Percentiles rank a stretch among this genome's conserved stretches.
Evolutionary conservation across 192 early-diverging fungal species (phyloP).

Genomic region (Diversispora eburnea): DNA sequence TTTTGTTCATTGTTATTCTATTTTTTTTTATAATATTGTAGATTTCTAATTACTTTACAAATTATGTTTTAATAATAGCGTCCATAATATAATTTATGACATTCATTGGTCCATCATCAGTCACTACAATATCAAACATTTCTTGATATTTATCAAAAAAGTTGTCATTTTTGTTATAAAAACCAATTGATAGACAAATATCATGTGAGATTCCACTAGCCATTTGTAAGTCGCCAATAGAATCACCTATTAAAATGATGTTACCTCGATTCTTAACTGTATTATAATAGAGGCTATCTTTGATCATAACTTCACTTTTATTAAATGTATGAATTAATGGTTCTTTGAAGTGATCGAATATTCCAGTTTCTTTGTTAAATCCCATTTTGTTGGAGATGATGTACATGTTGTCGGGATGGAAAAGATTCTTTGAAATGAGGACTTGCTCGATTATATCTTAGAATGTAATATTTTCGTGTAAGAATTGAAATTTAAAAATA

Average conservation of each 20-base stretch:
- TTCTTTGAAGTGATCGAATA: constrained; percentile 55
- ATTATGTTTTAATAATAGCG: too few species aligned
- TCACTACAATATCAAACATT: constrained; percentile 64
- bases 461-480: neutral
- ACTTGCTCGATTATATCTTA: constrained; percentile 62
- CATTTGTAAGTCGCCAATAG: constrained; percentile 71
- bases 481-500: neutral
- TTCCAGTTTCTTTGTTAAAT: constrained; percentile 47
- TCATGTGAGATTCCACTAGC: constrained; percentile 55
- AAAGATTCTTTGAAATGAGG: constrained; percentile 38
- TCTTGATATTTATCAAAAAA: constrained; percentile 49
- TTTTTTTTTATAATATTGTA: too few species aligned
- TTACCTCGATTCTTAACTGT: constrained; percentile 48
- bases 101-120: constrained; percentile 41
- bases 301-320: constrained; percentile 60
- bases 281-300: constrained; percentile 41
- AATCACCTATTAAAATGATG: constrained; percentile 72
- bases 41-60: too few species aligned
- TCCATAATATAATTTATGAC: neutral
- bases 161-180: constrained; percentile 55
- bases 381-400: constrained; percentile 69
- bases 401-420: constrained; percentile 49
- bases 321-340: constrained; percentile 71
- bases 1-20: too few species aligned
- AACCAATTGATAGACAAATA: constrained; percentile 60